Evolutionary conservation across 208 protist species (phyloP), one percentile per base, ranked within the genome.

Genomic region (Eutreptiella sp.): DNA sequence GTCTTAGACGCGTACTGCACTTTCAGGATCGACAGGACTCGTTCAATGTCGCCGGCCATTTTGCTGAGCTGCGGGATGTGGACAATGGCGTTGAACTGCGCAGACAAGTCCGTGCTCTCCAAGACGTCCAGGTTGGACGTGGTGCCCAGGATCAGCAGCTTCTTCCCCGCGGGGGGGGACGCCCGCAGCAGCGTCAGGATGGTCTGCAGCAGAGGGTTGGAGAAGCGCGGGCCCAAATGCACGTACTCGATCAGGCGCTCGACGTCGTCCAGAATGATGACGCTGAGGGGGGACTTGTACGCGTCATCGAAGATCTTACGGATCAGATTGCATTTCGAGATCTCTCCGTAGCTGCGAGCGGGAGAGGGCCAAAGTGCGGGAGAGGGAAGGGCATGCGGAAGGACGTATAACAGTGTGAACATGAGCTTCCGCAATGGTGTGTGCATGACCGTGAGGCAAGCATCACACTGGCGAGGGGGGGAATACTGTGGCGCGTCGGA

Each of bases 261-360:
- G 46, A 99, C 63, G 60, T 98, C 88, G 63, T 99, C 96, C 21
- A 99, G 72, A 26, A 99, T 88, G 43, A 99, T 92, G 38, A 95
- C 83, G 59, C 80, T 92, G 1, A 84, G 38, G 16, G 88, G 75
- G 11, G 96, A 98, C 76, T 95, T 96, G 80, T 97, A 97, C 28
- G 96, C 93, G 72, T 99, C 96, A 54, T 98, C 92, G 73, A 99
- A 99, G 9, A 93, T 82, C 68, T 94, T 96, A 32, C 80, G 88
- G 54, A 97, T 94, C 29, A 88, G 82, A 54, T 88, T 88, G 27
- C 83, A 79, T 38, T 85, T 86, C 70, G 85, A 79, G 70, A 84
- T 72, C 68, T 93, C 87, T 26, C 80, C 75, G n/a, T n/a, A n/a
- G n/a, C n/a, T n/a, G 45, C 28, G 9, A 34, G 11, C 11, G n/a